Base-by-base conservation (phyloP, 805 yeast genomes). In the Candida dendrica region DNA sequence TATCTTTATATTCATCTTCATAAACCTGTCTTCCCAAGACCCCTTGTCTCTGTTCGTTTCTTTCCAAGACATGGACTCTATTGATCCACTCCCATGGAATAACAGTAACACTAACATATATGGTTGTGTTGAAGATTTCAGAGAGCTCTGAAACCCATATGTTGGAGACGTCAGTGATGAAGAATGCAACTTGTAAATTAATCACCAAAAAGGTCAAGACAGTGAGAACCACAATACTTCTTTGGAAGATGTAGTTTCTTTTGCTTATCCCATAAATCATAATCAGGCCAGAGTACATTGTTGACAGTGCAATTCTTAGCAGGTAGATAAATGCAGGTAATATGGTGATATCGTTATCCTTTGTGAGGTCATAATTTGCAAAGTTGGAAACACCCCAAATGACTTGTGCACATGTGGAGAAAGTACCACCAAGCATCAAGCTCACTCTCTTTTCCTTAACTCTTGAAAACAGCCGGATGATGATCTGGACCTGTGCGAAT, bases 41-140 rank as follows among this genome's bases (percentile, higher is more conserved):
- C 7, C 91, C 86, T 45, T 79, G 81, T 35, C 78, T 77, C 51
- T 84, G 90, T 41, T 73, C 71, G 14, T 64, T 65, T 47, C 76
- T 74, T 61, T 78, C 79, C 34, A 81, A 59, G 11, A 72, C 66
- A 39, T 74, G 72, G 42, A 81, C 69, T 47, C 84, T 69, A 53
- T 83, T 84, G 46, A 84, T 72, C 91, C 95, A 87, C 59, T 85
- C 95, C 93, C 95, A 84, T 1, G 85, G 85, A 10, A 82, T 71
- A 6, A 83, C 83, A 26, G 86, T 83, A 30, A 86, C 74, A 17
- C 82, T 68, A 8, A 84, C 75, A 55, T 81, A 82, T n/a, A 82
- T 74, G 1, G 84, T 80, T 16, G 85, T 74, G 36, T 83, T 79
- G 60, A 84, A 83, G 36, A 84, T 66, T 54, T 84, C 91, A 17